Evolutionary conservation across 306 rosid genomes (phyloP).

Genomic region (Gillenia trifoliata): DNA sequence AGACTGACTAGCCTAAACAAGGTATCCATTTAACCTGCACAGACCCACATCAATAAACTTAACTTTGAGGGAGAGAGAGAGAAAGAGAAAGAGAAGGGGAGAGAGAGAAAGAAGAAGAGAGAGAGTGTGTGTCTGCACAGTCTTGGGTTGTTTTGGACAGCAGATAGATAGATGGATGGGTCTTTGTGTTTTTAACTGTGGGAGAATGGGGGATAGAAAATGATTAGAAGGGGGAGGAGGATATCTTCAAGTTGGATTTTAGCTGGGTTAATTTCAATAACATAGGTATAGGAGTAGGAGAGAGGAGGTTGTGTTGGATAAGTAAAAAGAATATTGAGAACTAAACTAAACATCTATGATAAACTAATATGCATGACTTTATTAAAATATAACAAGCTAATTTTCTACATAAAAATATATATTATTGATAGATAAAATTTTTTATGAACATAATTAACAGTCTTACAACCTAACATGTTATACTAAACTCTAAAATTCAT

Average conservation of each 20-base stretch:
- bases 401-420: neutral
- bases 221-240: slow-evolving; percentile 7
- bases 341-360: neutral
- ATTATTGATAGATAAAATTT: neutral
- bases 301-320: slow-evolving; percentile 1
- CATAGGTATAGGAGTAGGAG: neutral
- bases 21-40: slow-evolving; percentile 75
- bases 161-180: slow-evolving; percentile 13
- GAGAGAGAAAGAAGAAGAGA: neutral
- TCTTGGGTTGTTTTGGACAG: slow-evolving; percentile 22
- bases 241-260: slow-evolving; percentile 30
- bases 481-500: neutral
- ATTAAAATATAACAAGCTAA: neutral
- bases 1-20: slow-evolving; percentile 81
- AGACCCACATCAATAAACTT: slow-evolving; percentile 47
- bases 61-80: slow-evolving; percentile 2
- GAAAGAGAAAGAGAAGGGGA: neutral
- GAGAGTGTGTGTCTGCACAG: neutral
- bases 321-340: slow-evolving; percentile 5
- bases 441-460: too few relatives aligned
- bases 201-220: slow-evolving; percentile 19
- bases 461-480: neutral
- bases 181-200: slow-evolving; percentile 52
- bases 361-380: neutral
- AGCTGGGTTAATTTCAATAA: slow-evolving; percentile 17